Conservation (phyloP, 2,329 filamentous ascomycete species). For the Microdochium bolleyi region DNA sequence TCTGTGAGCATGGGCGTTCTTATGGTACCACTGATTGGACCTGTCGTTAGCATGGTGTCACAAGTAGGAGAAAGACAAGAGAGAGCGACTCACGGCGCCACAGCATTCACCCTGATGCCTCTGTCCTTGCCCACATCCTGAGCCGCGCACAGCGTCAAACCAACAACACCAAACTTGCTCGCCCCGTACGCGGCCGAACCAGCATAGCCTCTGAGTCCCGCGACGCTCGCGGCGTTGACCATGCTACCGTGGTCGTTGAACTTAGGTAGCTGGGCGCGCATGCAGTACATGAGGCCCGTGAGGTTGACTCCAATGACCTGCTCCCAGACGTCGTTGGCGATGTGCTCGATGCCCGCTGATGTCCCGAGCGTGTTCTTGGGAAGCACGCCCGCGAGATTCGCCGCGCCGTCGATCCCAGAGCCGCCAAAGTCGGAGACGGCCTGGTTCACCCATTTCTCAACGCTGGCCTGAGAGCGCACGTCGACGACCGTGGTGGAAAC, state of each 20-base stretch:
- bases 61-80: neutral
- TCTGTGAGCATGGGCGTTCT: neutral
- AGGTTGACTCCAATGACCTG: constrained; percentile 6
- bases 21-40: neutral
- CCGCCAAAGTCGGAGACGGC: constrained; percentile 13
- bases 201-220: constrained; percentile 23
- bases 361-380: neutral
- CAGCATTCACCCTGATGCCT: constrained; percentile 6
- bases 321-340: constrained; percentile 3
- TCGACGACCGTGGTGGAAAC: constrained; percentile 7
- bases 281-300: constrained; percentile 7
- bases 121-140: constrained; percentile 5
- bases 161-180: constrained; percentile 8
- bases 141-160: constrained; percentile 6
- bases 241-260: constrained; percentile 31
- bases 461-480: constrained; percentile 8
- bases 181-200: constrained; percentile 11
- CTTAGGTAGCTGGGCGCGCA: constrained; percentile 5
- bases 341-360: neutral
- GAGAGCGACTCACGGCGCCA: neutral
- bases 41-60: neutral
- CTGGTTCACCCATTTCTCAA: constrained; percentile 11
- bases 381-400: constrained; percentile 15
- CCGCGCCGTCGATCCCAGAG: constrained; percentile 9
- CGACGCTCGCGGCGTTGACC: constrained; percentile 31